These are phyloP conservation scores for Globisporangium cylindrosporum DNA, from an alignment of 352 stramenopile species.

Conservation along the genomic window DNA sequence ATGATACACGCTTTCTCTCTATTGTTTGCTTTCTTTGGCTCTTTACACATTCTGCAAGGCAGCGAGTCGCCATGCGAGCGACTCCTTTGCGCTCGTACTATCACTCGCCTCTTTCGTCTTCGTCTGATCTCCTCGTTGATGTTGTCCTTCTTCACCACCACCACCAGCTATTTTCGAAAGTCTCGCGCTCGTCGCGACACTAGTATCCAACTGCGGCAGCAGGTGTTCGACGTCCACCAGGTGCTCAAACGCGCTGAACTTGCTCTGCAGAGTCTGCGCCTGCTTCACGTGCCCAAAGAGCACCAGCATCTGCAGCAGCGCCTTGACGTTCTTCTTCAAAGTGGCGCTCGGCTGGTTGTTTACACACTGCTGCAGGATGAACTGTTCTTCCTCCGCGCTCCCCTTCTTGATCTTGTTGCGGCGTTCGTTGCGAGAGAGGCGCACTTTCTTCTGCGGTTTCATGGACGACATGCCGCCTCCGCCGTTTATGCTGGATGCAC, in stretches of 20 bases:
- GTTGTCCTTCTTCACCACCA: not conserved
- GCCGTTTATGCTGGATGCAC: not conserved
- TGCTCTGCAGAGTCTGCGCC: conserved; percentile 42
- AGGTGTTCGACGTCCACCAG: conserved; percentile 24
- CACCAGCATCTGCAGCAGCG: conserved; percentile 52
- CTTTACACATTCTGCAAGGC: conserved; percentile 9
- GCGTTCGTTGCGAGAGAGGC: conserved; percentile 47
- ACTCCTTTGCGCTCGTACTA: not conserved
- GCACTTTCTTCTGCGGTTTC: conserved; percentile 37
- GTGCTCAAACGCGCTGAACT: conserved; percentile 42
- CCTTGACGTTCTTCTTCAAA: conserved; percentile 32
- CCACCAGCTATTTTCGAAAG: not conserved
- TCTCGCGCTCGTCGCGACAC: not conserved
- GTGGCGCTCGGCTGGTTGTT: conserved; percentile 35
- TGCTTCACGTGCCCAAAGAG: conserved; percentile 39
- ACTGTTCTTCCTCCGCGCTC: conserved; percentile 63
- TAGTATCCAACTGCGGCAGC: conserved; percentile 3
- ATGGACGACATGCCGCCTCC: not conserved
- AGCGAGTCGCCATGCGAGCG: conserved; percentile 11
- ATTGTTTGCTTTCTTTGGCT: not conserved
- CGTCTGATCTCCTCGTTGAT: not conserved
- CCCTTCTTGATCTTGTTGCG: conserved; percentile 68
- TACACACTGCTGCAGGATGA: conserved; percentile 47
- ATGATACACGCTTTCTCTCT: not conserved
- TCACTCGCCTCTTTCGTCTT: not conserved